These are phyloP conservation scores for Fusarium brevicatenulatum DNA, from an alignment of 2,329 filamentous ascomycete species.

Conservation along the genomic window DNA sequence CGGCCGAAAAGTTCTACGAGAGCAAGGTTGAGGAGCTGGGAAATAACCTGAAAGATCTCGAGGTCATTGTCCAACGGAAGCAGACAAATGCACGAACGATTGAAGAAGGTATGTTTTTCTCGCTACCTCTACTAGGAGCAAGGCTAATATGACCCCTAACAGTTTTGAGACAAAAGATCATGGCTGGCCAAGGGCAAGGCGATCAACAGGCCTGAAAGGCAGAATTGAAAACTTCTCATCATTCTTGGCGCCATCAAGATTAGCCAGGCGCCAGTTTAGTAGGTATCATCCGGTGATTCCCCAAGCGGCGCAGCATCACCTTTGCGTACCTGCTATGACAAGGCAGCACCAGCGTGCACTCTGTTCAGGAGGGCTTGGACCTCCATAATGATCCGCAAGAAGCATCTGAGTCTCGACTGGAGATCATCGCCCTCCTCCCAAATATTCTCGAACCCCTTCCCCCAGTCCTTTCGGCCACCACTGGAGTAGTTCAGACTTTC, in stretches of 20 bases:
- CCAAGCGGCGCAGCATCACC: constrained; percentile 8
- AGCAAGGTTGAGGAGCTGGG: constrained; percentile 64
- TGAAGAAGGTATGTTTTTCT: constrained; percentile 75
- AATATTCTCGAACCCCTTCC: constrained; percentile 43
- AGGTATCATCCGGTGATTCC: not conserved
- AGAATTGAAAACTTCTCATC: not conserved
- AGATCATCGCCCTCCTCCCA: constrained; percentile 47
- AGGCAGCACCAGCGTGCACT: constrained; percentile 16
- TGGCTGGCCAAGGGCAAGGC: constrained; percentile 50
- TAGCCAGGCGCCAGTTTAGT: constrained; percentile 6
- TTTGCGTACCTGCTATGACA: constrained; percentile 2
- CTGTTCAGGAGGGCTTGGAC: constrained; percentile 45
- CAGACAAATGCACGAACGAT: constrained; percentile 85
- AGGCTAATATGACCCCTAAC: constrained; percentile 40
- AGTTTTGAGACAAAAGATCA: constrained; percentile 58
- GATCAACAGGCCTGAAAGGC: constrained; percentile 36
- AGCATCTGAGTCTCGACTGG: constrained; percentile 44
- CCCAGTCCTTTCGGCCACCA: constrained; percentile 47
- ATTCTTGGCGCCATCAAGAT: not conserved
- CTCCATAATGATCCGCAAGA: constrained; percentile 47
- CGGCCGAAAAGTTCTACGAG: constrained; percentile 67
- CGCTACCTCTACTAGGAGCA: constrained; percentile 24
- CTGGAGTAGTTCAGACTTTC: constrained; percentile 47
- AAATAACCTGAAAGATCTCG: constrained; percentile 65
- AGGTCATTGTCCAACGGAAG: constrained; percentile 73